Conservation (phyloP, 2,329 filamentous ascomycete genomes). For the Beauveria sp. region DNA sequence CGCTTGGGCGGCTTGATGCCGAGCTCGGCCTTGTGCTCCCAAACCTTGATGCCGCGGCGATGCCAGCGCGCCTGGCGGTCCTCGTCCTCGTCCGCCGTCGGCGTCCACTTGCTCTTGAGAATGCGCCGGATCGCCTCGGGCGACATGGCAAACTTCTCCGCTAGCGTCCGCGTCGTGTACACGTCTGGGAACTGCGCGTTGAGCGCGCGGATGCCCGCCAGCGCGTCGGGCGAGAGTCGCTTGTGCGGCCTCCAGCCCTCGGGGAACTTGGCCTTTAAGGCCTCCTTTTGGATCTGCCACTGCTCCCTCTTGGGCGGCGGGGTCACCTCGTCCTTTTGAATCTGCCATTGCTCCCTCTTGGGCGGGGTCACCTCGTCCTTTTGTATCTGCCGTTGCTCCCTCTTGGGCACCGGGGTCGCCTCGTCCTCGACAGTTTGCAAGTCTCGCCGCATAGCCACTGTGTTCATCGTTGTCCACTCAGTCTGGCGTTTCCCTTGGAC, state of each 20-base stretch:
- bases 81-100: slow-evolving; percentile 49
- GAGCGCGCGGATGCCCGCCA: slow-evolving; percentile 81
- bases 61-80: slow-evolving; percentile 55
- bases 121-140: slow-evolving; percentile 83
- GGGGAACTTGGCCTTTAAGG: slow-evolving; percentile 69
- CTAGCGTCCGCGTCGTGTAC: slow-evolving; percentile 68
- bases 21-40: slow-evolving; percentile 50
- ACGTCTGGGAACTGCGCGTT: slow-evolving; percentile 67
- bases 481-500: not conserved
- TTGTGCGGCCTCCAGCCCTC: slow-evolving; percentile 78
- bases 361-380: slow-evolving; percentile 39
- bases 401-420: slow-evolving; percentile 13
- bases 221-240: slow-evolving; percentile 80
- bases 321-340: slow-evolving; percentile 43
- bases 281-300: slow-evolving; percentile 73
- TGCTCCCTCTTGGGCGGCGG: slow-evolving; percentile 28
- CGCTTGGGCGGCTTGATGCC: slow-evolving; percentile 53
- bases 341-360: slow-evolving; percentile 54
- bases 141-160: slow-evolving; percentile 76
- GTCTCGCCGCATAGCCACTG: too few species aligned
- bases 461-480: too few species aligned
- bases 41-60: slow-evolving; percentile 51
- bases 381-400: slow-evolving; percentile 62
- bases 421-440: not conserved
- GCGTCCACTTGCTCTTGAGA: slow-evolving; percentile 68